Evolutionary conservation across 2,329 filamentous ascomycete genomes (phyloP).

Genomic region (Aspergillus melleus): DNA sequence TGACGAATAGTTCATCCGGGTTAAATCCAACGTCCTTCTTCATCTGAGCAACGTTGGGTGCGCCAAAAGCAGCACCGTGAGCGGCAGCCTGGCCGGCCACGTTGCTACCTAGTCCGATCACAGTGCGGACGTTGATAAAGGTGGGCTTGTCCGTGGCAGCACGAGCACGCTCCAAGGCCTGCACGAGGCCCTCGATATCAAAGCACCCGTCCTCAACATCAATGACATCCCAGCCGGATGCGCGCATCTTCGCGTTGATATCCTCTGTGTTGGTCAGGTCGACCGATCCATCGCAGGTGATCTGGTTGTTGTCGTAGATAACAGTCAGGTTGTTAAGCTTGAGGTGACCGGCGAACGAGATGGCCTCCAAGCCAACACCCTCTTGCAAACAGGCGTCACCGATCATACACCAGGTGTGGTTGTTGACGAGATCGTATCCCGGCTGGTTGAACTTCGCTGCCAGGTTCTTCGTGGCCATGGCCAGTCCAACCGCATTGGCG

Average conservation of each 20-base stretch:
- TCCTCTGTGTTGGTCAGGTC: slow-evolving; percentile 58
- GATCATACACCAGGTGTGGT: slow-evolving; percentile 58
- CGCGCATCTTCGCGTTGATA: slow-evolving; percentile 59
- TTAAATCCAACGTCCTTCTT: slow-evolving; percentile 52
- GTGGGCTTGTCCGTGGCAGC: slow-evolving; percentile 51
- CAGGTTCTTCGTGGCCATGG: slow-evolving; percentile 59
- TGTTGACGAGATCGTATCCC: slow-evolving; percentile 50
- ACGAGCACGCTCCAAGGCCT: slow-evolving; percentile 49
- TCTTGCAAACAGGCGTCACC: slow-evolving; percentile 62
- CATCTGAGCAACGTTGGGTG: slow-evolving; percentile 55
- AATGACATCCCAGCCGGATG: slow-evolving; percentile 58
- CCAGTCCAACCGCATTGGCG: slow-evolving; percentile 61
- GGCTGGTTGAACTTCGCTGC: slow-evolving; percentile 56
- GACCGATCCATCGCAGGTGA: slow-evolving; percentile 60
- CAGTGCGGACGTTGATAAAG: slow-evolving; percentile 59
- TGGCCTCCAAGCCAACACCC: slow-evolving; percentile 58
- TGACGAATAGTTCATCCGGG: slow-evolving; percentile 48
- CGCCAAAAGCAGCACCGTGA: slow-evolving; percentile 55
- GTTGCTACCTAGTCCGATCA: slow-evolving; percentile 55
- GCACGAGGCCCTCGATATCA: slow-evolving; percentile 51
- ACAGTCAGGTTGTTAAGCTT: slow-evolving; percentile 58
- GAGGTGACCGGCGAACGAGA: slow-evolving; percentile 58
- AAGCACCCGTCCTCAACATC: slow-evolving; percentile 56
- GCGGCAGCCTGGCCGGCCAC: slow-evolving; percentile 32
- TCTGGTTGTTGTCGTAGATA: slow-evolving; percentile 63